Conservation (phyloP, 108 stramenopile genomes). For the Cylindrotheca fusiformis region DNA sequence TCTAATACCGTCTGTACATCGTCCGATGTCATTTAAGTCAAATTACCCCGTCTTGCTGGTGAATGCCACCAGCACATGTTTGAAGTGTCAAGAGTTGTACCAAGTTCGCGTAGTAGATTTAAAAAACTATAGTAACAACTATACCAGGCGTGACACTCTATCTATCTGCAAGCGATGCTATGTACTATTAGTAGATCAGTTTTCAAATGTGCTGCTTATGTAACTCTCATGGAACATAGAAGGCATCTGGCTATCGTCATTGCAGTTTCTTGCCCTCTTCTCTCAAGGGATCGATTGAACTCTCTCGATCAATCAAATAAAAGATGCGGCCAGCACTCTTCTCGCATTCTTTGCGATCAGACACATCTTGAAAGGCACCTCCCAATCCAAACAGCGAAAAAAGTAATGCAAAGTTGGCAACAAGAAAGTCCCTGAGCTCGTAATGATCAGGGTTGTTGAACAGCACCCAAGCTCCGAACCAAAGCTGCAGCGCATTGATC, state of each 20-base stretch:
- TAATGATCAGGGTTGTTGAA: slow-evolving; percentile 28
- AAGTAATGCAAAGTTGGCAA: slow-evolving; percentile 58
- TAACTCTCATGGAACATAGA: too few relatives aligned
- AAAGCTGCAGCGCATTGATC: slow-evolving; percentile 50
- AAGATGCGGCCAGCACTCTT: slow-evolving; percentile 53
- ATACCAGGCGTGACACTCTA: too few relatives aligned
- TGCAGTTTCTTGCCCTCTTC: slow-evolving; percentile 39
- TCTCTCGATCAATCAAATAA: slow-evolving; percentile 38
- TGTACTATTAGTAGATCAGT: too few relatives aligned
- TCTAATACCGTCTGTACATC: too few relatives aligned
- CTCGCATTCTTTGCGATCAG: slow-evolving; percentile 43
- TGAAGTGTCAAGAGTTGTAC: too few relatives aligned
- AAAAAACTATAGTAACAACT: too few relatives aligned
- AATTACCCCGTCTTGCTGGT: too few relatives aligned
- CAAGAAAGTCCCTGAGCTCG: slow-evolving; percentile 48
- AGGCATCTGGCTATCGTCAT: not conserved
- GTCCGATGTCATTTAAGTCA: too few relatives aligned
- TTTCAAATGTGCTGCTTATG: too few relatives aligned
- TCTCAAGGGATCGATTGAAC: slow-evolving; percentile 51
- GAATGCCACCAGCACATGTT: too few relatives aligned
- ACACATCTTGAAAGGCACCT: slow-evolving; percentile 38
- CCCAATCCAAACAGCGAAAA: slow-evolving; percentile 59
- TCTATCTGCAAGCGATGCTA: too few relatives aligned
- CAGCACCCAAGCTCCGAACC: slow-evolving; percentile 60
- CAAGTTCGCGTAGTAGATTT: too few relatives aligned